phyloP scores from a whole-genome alignment of 2,329 filamentous ascomycete species.

The Peltaster fructicola region DNA sequence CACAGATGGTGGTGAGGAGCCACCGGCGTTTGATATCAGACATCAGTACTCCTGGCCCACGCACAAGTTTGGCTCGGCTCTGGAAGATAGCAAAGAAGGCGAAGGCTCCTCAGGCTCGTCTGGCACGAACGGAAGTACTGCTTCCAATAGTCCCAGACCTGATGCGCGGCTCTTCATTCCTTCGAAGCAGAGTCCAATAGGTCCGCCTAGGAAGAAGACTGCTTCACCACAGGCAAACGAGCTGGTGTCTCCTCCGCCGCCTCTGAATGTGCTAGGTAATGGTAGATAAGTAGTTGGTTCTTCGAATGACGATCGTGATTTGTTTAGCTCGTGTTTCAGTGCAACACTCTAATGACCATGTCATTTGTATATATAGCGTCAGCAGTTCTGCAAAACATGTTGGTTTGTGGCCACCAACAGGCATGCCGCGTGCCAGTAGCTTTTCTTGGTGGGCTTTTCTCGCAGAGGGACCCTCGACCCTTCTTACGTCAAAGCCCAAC shows the following conservation, averaged over 20 bases:
- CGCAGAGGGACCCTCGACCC: too few species aligned
- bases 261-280: constrained; percentile 8
- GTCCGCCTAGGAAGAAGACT: constrained; percentile 10
- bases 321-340: too few species aligned
- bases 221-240: constrained; percentile 2
- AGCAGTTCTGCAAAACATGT: too few species aligned
- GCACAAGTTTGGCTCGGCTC: constrained; percentile 6
- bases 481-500: too few species aligned
- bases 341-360: too few species aligned
- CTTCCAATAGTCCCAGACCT: constrained; percentile 17
- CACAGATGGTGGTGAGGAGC: constrained; percentile 24
- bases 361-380: too few species aligned
- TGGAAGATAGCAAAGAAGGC: constrained; percentile 10
- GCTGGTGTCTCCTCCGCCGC: constrained; percentile 9
- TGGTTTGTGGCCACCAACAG: too few species aligned
- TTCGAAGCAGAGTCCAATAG: constrained; percentile 9
- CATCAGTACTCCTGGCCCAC: constrained; percentile 12
- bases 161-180: constrained; percentile 18
- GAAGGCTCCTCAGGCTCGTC: constrained; percentile 11
- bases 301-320: too few species aligned
- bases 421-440: too few species aligned
- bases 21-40: constrained; percentile 8
- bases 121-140: constrained; percentile 10
- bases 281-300: constrained; percentile 12
- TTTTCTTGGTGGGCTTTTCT: too few species aligned